phyloP scores from a whole-genome alignment of 2,329 filamentous ascomycete genomes.

The Paraphoma sp. region DNA sequence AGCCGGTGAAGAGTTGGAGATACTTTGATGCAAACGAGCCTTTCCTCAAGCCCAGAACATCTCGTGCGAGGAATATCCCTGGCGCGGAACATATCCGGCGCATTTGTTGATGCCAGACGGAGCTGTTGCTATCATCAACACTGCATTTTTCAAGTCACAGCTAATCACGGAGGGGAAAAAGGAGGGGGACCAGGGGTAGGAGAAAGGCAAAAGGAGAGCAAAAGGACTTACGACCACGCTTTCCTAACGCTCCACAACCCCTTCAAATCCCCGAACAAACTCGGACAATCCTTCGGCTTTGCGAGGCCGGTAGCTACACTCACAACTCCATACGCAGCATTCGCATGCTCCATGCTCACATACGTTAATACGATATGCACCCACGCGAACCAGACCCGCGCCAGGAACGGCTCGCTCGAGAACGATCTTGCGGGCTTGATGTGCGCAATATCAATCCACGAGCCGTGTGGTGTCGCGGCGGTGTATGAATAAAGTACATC shows the following conservation, averaged over 20 bases:
- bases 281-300: slow-evolving; percentile 33
- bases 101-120: slow-evolving; percentile 35
- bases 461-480: slow-evolving; percentile 28
- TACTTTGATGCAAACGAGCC: slow-evolving; percentile 40
- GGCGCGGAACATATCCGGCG: slow-evolving; percentile 26
- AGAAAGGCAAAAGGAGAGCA: neutral
- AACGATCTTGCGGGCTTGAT: slow-evolving; percentile 7
- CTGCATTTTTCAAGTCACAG: neutral
- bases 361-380: slow-evolving; percentile 28
- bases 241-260: slow-evolving; percentile 26
- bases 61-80: slow-evolving; percentile 21
- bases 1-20: slow-evolving; percentile 34
- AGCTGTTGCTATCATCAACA: slow-evolving; percentile 6
- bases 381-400: slow-evolving; percentile 23
- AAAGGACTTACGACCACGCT: slow-evolving; percentile 29
- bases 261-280: slow-evolving; percentile 26
- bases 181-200: neutral
- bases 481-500: slow-evolving; percentile 22
- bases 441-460: slow-evolving; percentile 21
- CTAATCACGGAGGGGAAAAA: neutral
- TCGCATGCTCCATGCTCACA: slow-evolving; percentile 20
- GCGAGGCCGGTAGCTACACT: slow-evolving; percentile 23
- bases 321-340: slow-evolving; percentile 14
- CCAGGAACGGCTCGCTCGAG: slow-evolving; percentile 9
- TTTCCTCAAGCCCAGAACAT: slow-evolving; percentile 26